These are phyloP conservation scores for Picea sitchensis DNA, from an alignment of 75 land plant species.

Conservation along the genomic window DNA sequence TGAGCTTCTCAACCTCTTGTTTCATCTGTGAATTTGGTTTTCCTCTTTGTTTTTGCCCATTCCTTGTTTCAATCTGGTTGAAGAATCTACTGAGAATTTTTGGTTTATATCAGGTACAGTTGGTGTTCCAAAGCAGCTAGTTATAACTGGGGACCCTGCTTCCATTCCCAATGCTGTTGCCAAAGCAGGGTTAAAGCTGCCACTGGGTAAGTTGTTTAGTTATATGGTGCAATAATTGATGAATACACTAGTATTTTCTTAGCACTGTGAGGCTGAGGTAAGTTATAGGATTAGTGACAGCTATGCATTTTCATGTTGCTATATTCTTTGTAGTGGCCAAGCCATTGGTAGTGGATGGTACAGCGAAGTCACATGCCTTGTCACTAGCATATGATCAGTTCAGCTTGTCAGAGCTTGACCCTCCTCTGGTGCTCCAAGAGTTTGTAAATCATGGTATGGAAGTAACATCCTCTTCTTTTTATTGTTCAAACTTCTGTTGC, in stretches of 20 bases:
- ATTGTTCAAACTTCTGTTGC: not conserved
- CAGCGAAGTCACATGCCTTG: constrained; percentile 79
- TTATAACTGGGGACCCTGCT: constrained; percentile 67
- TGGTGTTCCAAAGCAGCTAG: constrained; percentile 75
- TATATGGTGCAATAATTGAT: not conserved
- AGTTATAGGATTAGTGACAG: not conserved
- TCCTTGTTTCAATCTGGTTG: not conserved
- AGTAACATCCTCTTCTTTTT: not conserved
- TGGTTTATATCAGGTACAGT: constrained; percentile 55
- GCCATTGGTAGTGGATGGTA: constrained; percentile 78
- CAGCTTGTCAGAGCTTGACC: constrained; percentile 70
- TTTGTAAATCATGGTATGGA: constrained; percentile 89
- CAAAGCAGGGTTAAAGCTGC: constrained; percentile 62
- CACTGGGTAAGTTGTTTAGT: constrained; percentile 49
- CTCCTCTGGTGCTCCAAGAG: constrained; percentile 87
- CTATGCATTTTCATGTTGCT: not conserved
- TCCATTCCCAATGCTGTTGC: constrained; percentile 66
- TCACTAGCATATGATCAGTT: constrained; percentile 75
- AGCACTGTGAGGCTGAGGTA: not conserved
- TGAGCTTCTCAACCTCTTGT: not conserved
- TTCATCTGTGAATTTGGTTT: not conserved
- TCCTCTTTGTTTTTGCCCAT: not conserved
- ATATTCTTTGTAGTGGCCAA: constrained; percentile 67
- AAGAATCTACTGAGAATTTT: not conserved
- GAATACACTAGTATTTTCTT: not conserved